Conservation (phyloP, 2,329 filamentous ascomycete species). For the Clonostachys byssicola region DNA sequence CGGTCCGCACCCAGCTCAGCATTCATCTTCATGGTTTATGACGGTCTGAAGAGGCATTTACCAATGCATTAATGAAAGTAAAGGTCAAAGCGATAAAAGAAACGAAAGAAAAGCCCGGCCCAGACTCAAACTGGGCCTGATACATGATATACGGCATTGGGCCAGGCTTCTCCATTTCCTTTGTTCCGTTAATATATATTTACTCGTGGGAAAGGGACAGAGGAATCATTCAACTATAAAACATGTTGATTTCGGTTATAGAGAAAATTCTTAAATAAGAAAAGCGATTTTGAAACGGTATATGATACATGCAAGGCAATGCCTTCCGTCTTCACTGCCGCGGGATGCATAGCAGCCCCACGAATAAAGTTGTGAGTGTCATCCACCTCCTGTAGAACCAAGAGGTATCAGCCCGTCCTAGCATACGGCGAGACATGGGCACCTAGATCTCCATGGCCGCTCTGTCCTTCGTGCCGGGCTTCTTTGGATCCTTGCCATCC, state of each 20-base stretch:
- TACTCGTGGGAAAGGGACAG: neutral
- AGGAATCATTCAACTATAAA: neutral
- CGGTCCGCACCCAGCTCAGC: constrained; percentile 93
- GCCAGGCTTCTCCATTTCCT: neutral
- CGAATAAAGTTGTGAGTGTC: too few species aligned
- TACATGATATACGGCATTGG: neutral
- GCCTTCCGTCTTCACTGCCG: too few species aligned
- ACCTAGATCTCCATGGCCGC: neutral
- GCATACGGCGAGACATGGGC: too few species aligned
- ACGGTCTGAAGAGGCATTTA: constrained; percentile 72
- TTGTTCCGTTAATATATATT: constrained; percentile 10
- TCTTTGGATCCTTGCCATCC: constrained; percentile 19
- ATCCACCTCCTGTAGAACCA: too few species aligned
- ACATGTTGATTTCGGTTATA: too few species aligned
- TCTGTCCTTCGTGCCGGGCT: constrained; percentile 7
- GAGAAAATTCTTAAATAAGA: too few species aligned
- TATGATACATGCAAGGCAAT: too few species aligned
- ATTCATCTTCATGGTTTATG: constrained; percentile 95
- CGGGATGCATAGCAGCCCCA: too few species aligned
- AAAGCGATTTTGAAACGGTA: too few species aligned
- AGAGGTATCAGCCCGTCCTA: too few species aligned
- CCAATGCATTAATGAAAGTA: constrained; percentile 30
- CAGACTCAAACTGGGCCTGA: neutral
- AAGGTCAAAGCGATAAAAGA: neutral
- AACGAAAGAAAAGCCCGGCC: neutral